Base-by-base conservation (phyloP, 2,329 filamentous ascomycete genomes). In the Laburnicola sp. region DNA sequence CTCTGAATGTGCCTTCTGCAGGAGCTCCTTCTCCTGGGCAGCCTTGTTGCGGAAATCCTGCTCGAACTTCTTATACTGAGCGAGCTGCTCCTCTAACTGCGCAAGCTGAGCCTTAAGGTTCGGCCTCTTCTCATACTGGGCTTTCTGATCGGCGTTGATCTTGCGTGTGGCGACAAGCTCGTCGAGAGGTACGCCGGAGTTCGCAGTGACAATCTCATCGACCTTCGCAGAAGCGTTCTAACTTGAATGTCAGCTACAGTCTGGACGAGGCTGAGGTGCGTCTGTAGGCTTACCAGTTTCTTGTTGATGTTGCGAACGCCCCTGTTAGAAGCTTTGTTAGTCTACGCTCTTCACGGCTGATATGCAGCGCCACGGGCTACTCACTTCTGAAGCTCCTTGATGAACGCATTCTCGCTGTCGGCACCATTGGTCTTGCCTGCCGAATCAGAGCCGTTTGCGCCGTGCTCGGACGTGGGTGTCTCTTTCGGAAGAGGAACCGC, bases 341-440 rank as follows among this genome's bases (percentile, higher is more conserved):
- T 53, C 51, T 32, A 32, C 21, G 27, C 31, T 32, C 32, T 48
- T 30, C 35, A 45, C 46, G 30, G n/a, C n/a, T 39, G 10, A 26
- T 25, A 48, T 48, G 51, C 25, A 42, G 32, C 39, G 45, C n/a
- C n/a, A 44, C 36, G 31, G 50, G 54, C 39, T n/a, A 66, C 86
- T 71, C 78, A 96, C 92, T 96, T 97, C 70, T 93, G 86, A 43
- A 97, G 81, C 72, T 97, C 93, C 71, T 86, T 91, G 70, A 97
- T 82, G 76, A 93, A 91, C 34, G 86, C 80, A 66, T 84, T 91
- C 71, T 97, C 92, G 53, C 89, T 86, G 44, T 76, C n/a, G n/a
- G n/a, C 74, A 53, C 79, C 79, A 65, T 86, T 85, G 53, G 77
- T 75, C 49, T 72, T 73, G 40, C 64, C 65, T 41, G 60, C 65